These are phyloP conservation scores for Botryotinia narcissicola DNA, from an alignment of 2,329 filamentous ascomycete species.

Conservation along the genomic window DNA sequence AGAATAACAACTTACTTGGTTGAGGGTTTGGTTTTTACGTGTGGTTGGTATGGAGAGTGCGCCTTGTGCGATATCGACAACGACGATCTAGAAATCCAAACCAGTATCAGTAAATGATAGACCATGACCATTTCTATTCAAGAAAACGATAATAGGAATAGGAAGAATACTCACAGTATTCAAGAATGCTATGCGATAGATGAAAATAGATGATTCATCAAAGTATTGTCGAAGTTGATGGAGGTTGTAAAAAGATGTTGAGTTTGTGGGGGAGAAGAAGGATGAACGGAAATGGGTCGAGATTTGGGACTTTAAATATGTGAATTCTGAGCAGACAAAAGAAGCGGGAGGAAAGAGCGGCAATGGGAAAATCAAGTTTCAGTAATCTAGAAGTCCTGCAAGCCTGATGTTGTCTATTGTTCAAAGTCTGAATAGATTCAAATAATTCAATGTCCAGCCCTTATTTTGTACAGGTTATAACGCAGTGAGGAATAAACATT, in stretches of 20 bases:
- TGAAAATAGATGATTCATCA: background rate
- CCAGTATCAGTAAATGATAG: background rate
- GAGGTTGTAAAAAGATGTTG: background rate
- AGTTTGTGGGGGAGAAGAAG: slow-evolving; percentile 1
- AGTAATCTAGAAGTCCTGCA: background rate
- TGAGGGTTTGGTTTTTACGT: background rate
- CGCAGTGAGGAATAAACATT: background rate
- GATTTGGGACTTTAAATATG: slow-evolving; percentile 5
- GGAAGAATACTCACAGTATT: background rate
- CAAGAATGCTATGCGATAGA: background rate
- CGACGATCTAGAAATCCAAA: background rate
- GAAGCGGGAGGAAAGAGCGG: background rate
- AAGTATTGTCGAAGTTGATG: background rate
- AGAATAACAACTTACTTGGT: background rate
- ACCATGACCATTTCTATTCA: background rate
- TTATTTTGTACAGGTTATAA: background rate
- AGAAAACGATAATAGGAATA: background rate
- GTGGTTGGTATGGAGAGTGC: background rate
- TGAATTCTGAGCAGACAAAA: background rate
- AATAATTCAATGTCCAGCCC: background rate
- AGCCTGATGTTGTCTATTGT: background rate
- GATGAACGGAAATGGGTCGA: background rate
- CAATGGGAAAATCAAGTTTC: background rate
- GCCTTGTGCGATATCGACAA: background rate
- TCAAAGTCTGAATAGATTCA: background rate